Base-by-base conservation (phyloP, 2,329 filamentous ascomycete genomes). In the Aspergillus japonicus region DNA sequence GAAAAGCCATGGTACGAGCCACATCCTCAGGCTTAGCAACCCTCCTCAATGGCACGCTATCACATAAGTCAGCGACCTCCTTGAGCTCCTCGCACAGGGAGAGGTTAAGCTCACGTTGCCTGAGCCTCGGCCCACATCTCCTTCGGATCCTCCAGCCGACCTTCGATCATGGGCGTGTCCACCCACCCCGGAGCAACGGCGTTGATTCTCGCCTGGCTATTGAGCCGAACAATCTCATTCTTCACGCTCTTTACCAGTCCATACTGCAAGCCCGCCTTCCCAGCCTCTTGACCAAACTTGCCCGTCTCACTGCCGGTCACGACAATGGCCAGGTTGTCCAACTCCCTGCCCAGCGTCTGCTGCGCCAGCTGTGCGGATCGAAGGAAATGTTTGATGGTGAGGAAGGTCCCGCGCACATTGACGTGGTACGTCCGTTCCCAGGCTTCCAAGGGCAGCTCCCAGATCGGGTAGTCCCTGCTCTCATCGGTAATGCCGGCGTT, bases 321-420 rank as follows among this genome's bases (percentile, higher is more conserved):
- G 0, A 85, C 78, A 53, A 85, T 80, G 6, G 82, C 77, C 1
- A 84, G 73, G 57, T 84, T 84, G 2, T 77, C 67, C 3, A 84
- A 60, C 60, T 82, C 78, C 35, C 68, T 67, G 1, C 75, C 73
- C 2, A 68, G 64, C 2, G 60, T 62, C 23, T 77, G 65, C 62
- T 84, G 82, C 2, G 68, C 60, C 4, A 66, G 61, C 14, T 78
- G 74, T 0, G 81, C 78, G 1, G 72, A 70, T 33, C 72, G 77
- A 5, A 85, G 71, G 68, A 85, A 85, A 60, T 84, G 80, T 64
- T 85, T 85, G 68, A 85, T 80, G 0, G 81, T 82, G 3, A 86
- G 72, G 62, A 83, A 85, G 1, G 81, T 83, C 5, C 81, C 82
- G 16, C 80, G 78, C 16, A 81, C 76, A 62, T 85, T 85, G 23